These are phyloP conservation scores for Dioscorea alata DNA, from an alignment of 106 monocot species.

Conservation along the genomic window DNA sequence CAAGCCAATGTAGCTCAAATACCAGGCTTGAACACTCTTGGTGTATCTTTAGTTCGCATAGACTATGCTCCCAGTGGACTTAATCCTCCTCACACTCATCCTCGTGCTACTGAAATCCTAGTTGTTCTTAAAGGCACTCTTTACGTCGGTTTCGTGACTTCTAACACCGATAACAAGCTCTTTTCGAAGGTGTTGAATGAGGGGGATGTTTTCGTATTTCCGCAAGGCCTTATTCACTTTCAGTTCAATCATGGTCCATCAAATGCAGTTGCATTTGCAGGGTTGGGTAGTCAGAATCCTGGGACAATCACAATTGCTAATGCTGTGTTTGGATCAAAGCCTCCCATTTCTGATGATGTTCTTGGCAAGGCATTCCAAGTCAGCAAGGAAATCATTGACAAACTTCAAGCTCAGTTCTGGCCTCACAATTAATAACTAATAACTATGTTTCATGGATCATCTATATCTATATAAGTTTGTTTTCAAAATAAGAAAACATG, in stretches of 20 bases:
- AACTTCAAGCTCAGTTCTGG: constrained; percentile 1
- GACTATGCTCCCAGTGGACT: constrained; percentile 3
- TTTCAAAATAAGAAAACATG: no score
- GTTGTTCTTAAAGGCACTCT: background rate
- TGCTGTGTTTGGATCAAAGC: constrained; percentile 3
- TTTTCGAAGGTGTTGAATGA: background rate
- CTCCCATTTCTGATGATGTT: constrained; percentile 6
- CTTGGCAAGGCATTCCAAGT: constrained; percentile 11
- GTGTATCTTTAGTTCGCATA: constrained; percentile 1
- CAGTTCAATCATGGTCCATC: background rate
- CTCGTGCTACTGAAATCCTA: constrained; percentile 4
- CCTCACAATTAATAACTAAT: constrained; percentile 1
- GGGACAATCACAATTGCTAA: background rate
- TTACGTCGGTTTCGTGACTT: constrained; percentile 11
- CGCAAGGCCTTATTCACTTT: constrained; percentile 7
- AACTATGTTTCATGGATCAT: background rate
- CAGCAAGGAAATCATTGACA: constrained; percentile 4
- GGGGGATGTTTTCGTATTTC: constrained; percentile 9
- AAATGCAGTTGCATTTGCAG: background rate
- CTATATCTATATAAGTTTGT: no score
- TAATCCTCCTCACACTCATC: constrained; percentile 10
- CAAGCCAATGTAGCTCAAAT: background rate
- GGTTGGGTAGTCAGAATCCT: constrained; percentile 4
- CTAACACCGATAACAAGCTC: constrained; percentile 1
- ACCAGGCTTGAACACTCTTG: constrained; percentile 9